phyloP scores from a whole-genome alignment of 1,139 yeast species.

The Pichia terricola region DNA sequence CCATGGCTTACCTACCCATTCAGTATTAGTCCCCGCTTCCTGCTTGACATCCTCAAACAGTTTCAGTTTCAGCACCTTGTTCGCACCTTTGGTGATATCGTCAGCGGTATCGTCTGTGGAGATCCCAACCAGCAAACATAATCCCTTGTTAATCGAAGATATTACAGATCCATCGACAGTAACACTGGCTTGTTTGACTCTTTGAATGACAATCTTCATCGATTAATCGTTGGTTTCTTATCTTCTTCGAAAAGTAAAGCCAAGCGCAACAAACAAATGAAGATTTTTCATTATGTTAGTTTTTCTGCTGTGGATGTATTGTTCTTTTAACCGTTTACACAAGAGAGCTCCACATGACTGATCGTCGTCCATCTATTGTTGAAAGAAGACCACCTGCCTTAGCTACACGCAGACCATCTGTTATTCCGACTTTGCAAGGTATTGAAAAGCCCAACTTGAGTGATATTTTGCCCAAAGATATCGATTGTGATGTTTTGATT shows the following conservation, averaged over 20 bases:
- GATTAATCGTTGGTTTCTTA: neutral
- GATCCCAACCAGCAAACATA: slow-evolving; percentile 77
- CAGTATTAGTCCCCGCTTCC: slow-evolving; percentile 27
- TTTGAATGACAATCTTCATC: slow-evolving; percentile 85
- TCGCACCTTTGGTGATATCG: slow-evolving; percentile 62
- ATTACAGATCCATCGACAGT: slow-evolving; percentile 62
- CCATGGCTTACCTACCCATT: slow-evolving; percentile 48
- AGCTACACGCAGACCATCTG: slow-evolving; percentile 43
- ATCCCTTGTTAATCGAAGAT: slow-evolving; percentile 66
- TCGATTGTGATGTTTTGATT: slow-evolving; percentile 68
- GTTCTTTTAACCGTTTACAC: too few relatives aligned
- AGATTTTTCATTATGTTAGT: too few relatives aligned
- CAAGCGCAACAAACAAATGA: neutral
- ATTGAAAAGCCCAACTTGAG: slow-evolving; percentile 43
- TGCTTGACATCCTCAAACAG: slow-evolving; percentile 56
- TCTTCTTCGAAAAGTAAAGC: neutral
- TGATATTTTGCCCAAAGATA: slow-evolving; percentile 40
- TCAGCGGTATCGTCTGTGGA: slow-evolving; percentile 64
- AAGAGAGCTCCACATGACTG: neutral
- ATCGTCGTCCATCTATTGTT: slow-evolving; percentile 61
- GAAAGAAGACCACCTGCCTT: slow-evolving; percentile 42
- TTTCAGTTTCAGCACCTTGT: slow-evolving; percentile 54
- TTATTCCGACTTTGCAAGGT: slow-evolving; percentile 66
- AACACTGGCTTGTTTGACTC: slow-evolving; percentile 81
- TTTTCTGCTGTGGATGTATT: too few relatives aligned